These are phyloP conservation scores for Sorghum bicolor DNA, from an alignment of 176 grass and related monocot species.

Conservation along the genomic window DNA sequence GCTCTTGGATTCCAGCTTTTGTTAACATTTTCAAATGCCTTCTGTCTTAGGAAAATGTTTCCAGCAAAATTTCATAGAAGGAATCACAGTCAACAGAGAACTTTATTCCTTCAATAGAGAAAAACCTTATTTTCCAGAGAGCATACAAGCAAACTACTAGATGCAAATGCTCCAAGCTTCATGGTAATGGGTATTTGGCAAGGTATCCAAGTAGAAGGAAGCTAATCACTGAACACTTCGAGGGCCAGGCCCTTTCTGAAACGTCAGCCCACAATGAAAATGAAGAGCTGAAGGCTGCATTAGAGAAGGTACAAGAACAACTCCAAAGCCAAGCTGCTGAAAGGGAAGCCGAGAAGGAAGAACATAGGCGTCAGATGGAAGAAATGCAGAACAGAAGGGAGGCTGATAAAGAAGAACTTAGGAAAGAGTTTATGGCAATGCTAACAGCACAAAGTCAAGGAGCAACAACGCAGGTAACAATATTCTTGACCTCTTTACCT, in stretches of 20 bases:
- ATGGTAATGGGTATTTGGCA: not conserved
- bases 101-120: not conserved
- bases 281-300: not conserved
- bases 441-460: too few relatives aligned
- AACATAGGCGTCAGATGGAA: too few relatives aligned
- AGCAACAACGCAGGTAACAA: too few relatives aligned
- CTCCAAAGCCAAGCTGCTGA: not conserved
- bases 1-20: not conserved
- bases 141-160: not conserved
- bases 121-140: not conserved
- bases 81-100: not conserved
- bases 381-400: too few relatives aligned
- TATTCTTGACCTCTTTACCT: too few relatives aligned
- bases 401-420: too few relatives aligned
- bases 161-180: not conserved
- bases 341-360: not conserved
- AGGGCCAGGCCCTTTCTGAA: not conserved
- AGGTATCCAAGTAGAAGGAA: not conserved
- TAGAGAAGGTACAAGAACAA: not conserved
- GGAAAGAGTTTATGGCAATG: too few relatives aligned
- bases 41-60: not conserved
- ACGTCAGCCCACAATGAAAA: not conserved
- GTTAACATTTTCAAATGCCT: too few relatives aligned
- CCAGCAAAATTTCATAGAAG: not conserved
- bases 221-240: not conserved